A percentile compares a stretch with the other conserved stretches of the same genome.
phyloP scores from a whole-genome alignment of 306 rosid species.

The Trifolium pratense region DNA sequence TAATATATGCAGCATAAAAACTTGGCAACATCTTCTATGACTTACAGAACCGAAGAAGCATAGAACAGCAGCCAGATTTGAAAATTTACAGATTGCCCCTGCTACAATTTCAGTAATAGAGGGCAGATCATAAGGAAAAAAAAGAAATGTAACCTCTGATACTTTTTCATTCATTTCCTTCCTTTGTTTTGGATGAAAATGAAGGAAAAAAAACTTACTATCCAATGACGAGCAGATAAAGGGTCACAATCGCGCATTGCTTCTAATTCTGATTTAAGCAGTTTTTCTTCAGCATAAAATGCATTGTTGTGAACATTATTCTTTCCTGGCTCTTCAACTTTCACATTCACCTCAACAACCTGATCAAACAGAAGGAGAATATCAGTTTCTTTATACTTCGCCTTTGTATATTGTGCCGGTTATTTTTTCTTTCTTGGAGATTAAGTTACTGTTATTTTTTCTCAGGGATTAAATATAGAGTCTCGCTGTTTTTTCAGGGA shows the following conservation, averaged over 20 bases:
- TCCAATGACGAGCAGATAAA: conserved; percentile 83
- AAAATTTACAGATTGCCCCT: conserved; percentile 34
- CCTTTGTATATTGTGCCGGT: not conserved
- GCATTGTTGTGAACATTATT: conserved; percentile 81
- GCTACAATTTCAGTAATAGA: conserved; percentile 27
- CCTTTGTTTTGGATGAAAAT: not conserved
- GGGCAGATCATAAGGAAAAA: conserved; percentile 39
- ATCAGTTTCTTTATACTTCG: conserved; percentile 31
- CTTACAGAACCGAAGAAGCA: conserved; percentile 29
- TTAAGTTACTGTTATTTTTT: not conserved
- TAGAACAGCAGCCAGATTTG: conserved; percentile 42
- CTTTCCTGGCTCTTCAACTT: conserved; percentile 77
- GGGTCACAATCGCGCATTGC: conserved; percentile 83
- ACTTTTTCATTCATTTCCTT: not conserved
- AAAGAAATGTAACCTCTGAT: conserved; percentile 15
- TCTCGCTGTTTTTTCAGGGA: not conserved
- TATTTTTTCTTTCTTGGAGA: not conserved
- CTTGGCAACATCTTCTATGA: conserved; percentile 17
- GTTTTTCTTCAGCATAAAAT: conserved; percentile 75
- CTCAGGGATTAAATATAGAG: not conserved
- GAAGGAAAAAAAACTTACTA: conserved; percentile 52
- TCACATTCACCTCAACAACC: conserved; percentile 79
- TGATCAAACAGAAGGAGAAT: conserved; percentile 23
- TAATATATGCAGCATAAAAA: conserved; percentile 21
- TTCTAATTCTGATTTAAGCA: conserved; percentile 72